Evolutionary conservation across 495 filamentous ascomycete genomes (phyloP).

Genomic region (Acidiella bohemica): DNA sequence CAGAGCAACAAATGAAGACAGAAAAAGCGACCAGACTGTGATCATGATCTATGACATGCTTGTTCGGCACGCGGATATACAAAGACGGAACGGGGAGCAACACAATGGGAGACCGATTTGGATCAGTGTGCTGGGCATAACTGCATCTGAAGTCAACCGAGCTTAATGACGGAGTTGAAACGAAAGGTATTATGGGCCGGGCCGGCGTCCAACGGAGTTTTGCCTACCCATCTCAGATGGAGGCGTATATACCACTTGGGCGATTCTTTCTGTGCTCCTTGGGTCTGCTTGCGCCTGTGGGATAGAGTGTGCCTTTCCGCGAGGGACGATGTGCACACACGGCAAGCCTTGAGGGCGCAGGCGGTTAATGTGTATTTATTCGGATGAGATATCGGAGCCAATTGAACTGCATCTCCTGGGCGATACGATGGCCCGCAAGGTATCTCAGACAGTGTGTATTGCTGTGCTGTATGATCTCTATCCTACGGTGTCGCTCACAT

Average conservation of each 20-base stretch:
- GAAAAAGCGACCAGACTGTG: too few species aligned
- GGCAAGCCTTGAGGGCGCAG: background rate
- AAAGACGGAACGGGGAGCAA: background rate
- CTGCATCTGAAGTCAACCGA: too few species aligned
- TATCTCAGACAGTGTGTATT: background rate
- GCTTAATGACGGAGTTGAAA: too few species aligned
- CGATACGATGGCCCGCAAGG: background rate
- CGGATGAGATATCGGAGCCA: background rate
- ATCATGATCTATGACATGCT: too few species aligned
- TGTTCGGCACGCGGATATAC: background rate
- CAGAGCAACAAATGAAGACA: too few species aligned
- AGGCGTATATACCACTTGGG: conserved; percentile 11
- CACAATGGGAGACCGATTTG: too few species aligned
- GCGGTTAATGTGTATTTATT: background rate
- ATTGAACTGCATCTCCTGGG: background rate
- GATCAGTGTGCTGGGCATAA: too few species aligned
- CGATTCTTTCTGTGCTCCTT: background rate
- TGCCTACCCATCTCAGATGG: conserved; percentile 1
- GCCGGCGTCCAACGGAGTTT: background rate
- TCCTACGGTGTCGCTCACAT: too few species aligned
- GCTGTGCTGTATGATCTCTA: too few species aligned
- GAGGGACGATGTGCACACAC: background rate
- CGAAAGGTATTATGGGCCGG: too few species aligned
- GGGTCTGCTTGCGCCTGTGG: too few species aligned
- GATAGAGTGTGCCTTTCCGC: background rate